These are phyloP conservation scores for Didymosphaeria variabile DNA, from an alignment of 2,329 filamentous ascomycete genomes.

Conservation along the genomic window DNA sequence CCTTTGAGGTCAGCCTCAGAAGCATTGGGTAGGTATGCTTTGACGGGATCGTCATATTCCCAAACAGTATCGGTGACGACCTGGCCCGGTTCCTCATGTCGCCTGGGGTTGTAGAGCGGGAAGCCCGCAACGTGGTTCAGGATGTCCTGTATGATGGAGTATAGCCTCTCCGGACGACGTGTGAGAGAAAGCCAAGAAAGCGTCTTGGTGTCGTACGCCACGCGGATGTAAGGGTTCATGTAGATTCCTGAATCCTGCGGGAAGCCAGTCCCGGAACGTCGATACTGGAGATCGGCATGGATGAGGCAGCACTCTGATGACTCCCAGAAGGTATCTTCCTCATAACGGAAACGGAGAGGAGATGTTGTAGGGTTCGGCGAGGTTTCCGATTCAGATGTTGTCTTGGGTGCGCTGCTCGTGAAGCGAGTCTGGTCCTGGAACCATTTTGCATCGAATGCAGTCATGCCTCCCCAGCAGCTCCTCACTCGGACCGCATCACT, in stretches of 20 bases:
- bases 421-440: conserved; percentile 57
- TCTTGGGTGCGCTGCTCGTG: conserved; percentile 10
- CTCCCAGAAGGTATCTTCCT: conserved; percentile 56
- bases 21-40: conserved; percentile 35
- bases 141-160: conserved; percentile 66
- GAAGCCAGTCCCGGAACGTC: conserved; percentile 47
- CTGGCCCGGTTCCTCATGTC: conserved; percentile 67
- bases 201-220: conserved; percentile 69
- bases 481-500: conserved; percentile 73
- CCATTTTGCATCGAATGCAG: conserved; percentile 69
- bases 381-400: conserved; percentile 24
- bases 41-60: conserved; percentile 51
- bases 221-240: conserved; percentile 78
- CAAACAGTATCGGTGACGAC: conserved; percentile 62
- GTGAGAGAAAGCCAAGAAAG: conserved; percentile 68
- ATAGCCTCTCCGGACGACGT: conserved; percentile 72
- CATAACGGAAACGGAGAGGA: conserved; percentile 56
- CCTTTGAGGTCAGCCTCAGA: conserved; percentile 37
- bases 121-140: conserved; percentile 65
- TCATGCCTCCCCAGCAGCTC: conserved; percentile 83
- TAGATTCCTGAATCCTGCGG: conserved; percentile 67
- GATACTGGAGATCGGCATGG: conserved; percentile 55
- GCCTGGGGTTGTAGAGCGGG: conserved; percentile 68
- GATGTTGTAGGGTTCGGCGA: conserved; percentile 33
- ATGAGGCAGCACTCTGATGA: conserved; percentile 60